Percentiles rank a stretch among this genome's conserved stretches.
Conservation (phyloP, 2,329 filamentous ascomycete genomes). For the Aspergillus novofumigatus region DNA sequence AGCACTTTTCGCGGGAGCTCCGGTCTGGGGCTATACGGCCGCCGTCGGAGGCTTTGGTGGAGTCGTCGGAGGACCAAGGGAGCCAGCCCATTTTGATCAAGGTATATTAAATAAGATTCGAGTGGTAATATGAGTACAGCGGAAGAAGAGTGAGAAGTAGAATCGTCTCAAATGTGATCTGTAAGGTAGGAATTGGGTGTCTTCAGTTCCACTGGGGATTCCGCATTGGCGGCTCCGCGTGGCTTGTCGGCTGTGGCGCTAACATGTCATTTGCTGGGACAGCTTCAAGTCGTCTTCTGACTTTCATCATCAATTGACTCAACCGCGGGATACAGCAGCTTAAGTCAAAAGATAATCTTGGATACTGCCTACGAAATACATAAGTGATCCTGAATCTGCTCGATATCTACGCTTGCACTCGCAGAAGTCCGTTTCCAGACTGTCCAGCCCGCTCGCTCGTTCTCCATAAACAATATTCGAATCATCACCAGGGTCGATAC, state of each 20-base stretch:
- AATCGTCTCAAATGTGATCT: background rate
- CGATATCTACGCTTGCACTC: background rate
- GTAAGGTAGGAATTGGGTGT: background rate
- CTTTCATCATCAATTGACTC: background rate
- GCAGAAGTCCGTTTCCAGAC: background rate
- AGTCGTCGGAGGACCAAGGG: conserved; percentile 42
- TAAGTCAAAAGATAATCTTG: background rate
- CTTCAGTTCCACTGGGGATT: background rate
- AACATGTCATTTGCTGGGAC: background rate
- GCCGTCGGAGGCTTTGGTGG: conserved; percentile 49
- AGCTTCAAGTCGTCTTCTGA: background rate
- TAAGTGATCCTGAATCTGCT: background rate
- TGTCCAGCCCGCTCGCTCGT: background rate
- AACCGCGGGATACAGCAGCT: background rate
- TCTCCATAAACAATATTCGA: background rate
- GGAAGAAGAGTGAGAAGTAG: background rate
- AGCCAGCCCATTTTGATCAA: conserved; percentile 51
- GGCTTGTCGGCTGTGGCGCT: background rate
- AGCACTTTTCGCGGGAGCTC: conserved; percentile 76
- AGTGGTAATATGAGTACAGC: background rate
- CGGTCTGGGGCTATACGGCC: conserved; percentile 79
- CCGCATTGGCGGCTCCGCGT: background rate
- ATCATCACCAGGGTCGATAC: background rate
- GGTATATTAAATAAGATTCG: background rate
- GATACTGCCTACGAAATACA: background rate